Evolutionary conservation across 1,284 basidiomycete species (phyloP), one percentile per base, ranked within the genome.

Genomic region (Rhizoctonia solani): DNA sequence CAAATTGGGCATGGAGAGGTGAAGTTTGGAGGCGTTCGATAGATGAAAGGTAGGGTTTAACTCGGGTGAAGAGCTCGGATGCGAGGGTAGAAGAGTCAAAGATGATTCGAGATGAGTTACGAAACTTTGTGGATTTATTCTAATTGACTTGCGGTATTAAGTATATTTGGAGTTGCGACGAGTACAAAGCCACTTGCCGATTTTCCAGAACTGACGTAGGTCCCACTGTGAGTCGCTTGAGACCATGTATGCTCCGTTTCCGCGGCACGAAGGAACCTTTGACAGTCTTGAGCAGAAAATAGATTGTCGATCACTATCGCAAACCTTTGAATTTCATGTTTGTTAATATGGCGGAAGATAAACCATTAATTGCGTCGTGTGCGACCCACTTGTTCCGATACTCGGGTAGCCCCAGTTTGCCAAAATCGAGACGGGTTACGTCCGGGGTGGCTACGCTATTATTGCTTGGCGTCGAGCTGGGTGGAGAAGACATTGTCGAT

Each of bases 231-330:
- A n/a, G 41, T 29, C n/a, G 69, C 69, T 11, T 37, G 37, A 2
- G 46, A 44, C 69, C 69, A 70, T 39, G 47, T 34, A 8, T 42
- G 46, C 21, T 52, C 34, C 4, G 42, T 29, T 39, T 65, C 56
- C 9, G 63, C 67, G 23, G 34, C 19, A 13, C 47, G 21, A 21
- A 71, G 52, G 41, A 68, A 66, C 27, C 65, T 49, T 19, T 21
- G 49, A 55, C 70, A 71, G 16, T 71, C 70, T 23, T 42, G 65
- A 29, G 63, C 41, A 9, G 65, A 67, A 32, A 71, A 71, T 11
- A 71, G 34, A 50, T 70, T 70, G 32, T 71, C 70, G 37, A 71
- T 50, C 11, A 71, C 69, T 16, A 71, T 30, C 16, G 70, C 61
- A 30, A 49, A 61, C 46, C 56, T 61, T n/a, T n/a, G n/a, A n/a